Evolutionary conservation across 805 yeast genomes (phyloP), one percentile per base, ranked within the genome.

Genomic region (Saccharomycopsis babjevae): DNA sequence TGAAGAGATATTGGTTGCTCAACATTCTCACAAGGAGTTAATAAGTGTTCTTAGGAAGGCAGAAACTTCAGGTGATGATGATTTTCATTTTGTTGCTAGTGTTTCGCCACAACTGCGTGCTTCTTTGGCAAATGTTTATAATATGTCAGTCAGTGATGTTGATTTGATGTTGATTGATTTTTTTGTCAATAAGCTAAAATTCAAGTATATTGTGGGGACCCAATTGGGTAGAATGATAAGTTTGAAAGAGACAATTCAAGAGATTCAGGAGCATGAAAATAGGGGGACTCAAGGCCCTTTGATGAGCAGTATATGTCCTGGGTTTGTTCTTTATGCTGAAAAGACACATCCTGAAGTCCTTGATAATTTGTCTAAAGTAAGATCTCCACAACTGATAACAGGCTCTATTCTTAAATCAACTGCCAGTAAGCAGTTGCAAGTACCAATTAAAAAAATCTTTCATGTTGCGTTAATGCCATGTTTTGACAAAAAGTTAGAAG

Each of bases 401-500:
- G 98, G 98, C 0, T 76, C 83, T 20, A 66, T 92, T 25, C 71
- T 93, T 58, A 92, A 92, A 70, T 71, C 77, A 18, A 68, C 84
- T 28, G 73, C 71, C 22, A 69, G 76, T 13, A 61, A 62, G n/a
- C 77, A 77, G 18, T 68, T 75, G 13, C 66, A 69, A 1, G 64
- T 72, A 0, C 30, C 66, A 5, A 60, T 61, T 0, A 69, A 74
- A 0, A 67, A 79, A 1, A 73, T 91, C 0, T 94, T 89, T 69
- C 97, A 93, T 71, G 73, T 94, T 59, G 81, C 94, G 7, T 77
- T 94, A 22, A 93, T 93, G 98, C 98, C 99, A 1, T 93, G 98
- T 68, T 94, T 94, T 71, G 99, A 94, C 72, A 94, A 94, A 74
- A 94, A 94, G 72, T 78, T 92, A 50, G 99, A 94, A 74, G 94